Evolutionary conservation across 345 rosid species (phyloP).

Genomic region (Raphanus sativus): DNA sequence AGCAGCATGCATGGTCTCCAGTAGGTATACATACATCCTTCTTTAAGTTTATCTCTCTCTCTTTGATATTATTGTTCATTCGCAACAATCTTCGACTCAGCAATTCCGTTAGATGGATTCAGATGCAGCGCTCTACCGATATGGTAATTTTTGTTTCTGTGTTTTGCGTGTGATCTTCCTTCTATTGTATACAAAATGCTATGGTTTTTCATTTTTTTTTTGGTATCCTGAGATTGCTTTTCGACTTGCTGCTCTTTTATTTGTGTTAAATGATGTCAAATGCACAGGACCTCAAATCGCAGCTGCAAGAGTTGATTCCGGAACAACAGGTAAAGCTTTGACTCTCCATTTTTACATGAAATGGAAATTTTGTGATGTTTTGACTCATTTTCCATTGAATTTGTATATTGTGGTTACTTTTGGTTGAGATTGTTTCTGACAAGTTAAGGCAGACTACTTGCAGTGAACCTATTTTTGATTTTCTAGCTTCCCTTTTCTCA

Average conservation of each 20-base stretch:
- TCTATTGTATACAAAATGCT: constrained; percentile 6
- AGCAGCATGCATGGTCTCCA: no score
- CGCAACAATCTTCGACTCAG: constrained; percentile 56
- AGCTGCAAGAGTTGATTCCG: constrained; percentile 88
- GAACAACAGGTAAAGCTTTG: constrained; percentile 72
- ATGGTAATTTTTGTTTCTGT: constrained; percentile 41
- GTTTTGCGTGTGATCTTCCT: neutral
- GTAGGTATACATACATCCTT: no score
- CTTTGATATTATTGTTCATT: no score
- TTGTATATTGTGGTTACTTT: neutral
- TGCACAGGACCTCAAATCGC: constrained; percentile 79
- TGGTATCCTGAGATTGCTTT: neutral
- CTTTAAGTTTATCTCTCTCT: no score
- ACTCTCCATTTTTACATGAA: constrained; percentile 7
- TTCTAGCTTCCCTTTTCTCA: constrained; percentile 10
- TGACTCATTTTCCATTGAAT: neutral
- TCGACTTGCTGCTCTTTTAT: neutral
- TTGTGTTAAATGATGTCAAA: constrained; percentile 10
- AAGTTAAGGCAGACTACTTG: neutral
- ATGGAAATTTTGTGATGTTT: neutral
- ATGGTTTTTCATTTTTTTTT: neutral
- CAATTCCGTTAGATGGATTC: constrained; percentile 84
- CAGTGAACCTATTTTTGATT: neutral
- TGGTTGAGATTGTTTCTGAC: constrained; percentile 14
- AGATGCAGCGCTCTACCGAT: constrained; percentile 72